phyloP scores from a whole-genome alignment of 768 basidiomycete species.

The Mycena capillaripes region DNA sequence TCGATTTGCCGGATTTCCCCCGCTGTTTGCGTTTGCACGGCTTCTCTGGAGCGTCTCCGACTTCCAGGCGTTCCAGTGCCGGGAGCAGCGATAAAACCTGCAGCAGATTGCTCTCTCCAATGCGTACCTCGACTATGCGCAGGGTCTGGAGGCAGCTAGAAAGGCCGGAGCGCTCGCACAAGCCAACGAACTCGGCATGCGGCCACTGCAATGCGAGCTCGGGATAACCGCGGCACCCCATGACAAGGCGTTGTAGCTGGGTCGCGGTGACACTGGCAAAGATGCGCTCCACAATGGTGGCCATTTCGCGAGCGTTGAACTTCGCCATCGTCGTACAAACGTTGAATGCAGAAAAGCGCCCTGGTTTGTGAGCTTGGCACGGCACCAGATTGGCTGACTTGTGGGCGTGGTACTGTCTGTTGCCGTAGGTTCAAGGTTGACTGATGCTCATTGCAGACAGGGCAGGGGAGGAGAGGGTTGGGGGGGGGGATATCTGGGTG shows the following conservation, averaged over 20 bases:
- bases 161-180: slow-evolving; percentile 15
- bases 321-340: not conserved
- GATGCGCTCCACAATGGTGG: not conserved
- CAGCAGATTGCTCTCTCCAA: not conserved
- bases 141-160: not conserved
- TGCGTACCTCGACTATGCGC: slow-evolving; percentile 11
- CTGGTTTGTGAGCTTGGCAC: too few species aligned
- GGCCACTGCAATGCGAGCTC: slow-evolving; percentile 9
- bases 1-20: not conserved
- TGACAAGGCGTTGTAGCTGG: not conserved
- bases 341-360: not conserved
- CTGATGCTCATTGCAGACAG: too few species aligned
- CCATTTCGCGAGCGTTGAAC: not conserved
- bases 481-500: too few species aligned
- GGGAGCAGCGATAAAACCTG: slow-evolving; percentile 15
- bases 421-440: too few species aligned
- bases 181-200: slow-evolving; percentile 1
- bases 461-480: too few species aligned
- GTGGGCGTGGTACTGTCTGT: too few species aligned
- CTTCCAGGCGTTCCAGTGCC: slow-evolving; percentile 17
- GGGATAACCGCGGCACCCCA: not conserved
- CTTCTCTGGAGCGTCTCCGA: not conserved
- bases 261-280: slow-evolving; percentile 3
- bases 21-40: not conserved
- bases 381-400: too few species aligned